These are phyloP conservation scores for Hyaloscypha variabilis DNA, from an alignment of 495 filamentous ascomycete species.

Conservation along the genomic window DNA sequence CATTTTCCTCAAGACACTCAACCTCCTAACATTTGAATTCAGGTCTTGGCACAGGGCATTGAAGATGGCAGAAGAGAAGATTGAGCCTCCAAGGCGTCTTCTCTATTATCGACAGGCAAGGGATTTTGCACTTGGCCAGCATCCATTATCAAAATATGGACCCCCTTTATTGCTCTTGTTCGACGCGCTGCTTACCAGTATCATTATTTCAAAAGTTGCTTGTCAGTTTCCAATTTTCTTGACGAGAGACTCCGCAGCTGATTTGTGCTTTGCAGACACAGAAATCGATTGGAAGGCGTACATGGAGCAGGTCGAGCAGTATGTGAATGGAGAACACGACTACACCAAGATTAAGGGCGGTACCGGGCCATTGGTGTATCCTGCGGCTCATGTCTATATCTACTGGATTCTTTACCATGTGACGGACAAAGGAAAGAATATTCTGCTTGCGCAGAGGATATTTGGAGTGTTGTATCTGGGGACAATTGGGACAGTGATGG, in stretches of 20 bases:
- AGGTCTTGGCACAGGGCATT: not conserved
- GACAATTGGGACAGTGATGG: conserved; percentile 74
- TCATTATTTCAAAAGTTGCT: conserved; percentile 83
- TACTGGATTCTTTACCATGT: conserved; percentile 79
- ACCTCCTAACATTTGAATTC: not conserved
- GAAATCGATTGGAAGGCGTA: conserved; percentile 98
- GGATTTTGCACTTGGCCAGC: conserved; percentile 22
- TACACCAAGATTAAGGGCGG: conserved; percentile 84
- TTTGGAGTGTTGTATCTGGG: conserved; percentile 79
- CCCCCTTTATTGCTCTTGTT: conserved; percentile 67
- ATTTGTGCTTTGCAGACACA: conserved; percentile 64
- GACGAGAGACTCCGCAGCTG: not conserved
- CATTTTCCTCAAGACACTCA: not conserved
- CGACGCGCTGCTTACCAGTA: conserved; percentile 71
- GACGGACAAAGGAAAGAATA: conserved; percentile 76
- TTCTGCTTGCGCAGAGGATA: conserved; percentile 75
- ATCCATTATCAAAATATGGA: conserved; percentile 26
- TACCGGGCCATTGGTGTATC: conserved; percentile 93
- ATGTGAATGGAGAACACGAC: conserved; percentile 81
- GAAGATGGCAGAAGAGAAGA: conserved; percentile 7
- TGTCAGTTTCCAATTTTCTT: conserved; percentile 58
- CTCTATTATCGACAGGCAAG: conserved; percentile 18
- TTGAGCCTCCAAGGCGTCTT: conserved; percentile 10
- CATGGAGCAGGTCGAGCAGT: conserved; percentile 88
- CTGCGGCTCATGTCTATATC: conserved; percentile 89